Conservation (phyloP, 2,329 filamentous ascomycete genomes). For the Thermoascus crustaceus region DNA sequence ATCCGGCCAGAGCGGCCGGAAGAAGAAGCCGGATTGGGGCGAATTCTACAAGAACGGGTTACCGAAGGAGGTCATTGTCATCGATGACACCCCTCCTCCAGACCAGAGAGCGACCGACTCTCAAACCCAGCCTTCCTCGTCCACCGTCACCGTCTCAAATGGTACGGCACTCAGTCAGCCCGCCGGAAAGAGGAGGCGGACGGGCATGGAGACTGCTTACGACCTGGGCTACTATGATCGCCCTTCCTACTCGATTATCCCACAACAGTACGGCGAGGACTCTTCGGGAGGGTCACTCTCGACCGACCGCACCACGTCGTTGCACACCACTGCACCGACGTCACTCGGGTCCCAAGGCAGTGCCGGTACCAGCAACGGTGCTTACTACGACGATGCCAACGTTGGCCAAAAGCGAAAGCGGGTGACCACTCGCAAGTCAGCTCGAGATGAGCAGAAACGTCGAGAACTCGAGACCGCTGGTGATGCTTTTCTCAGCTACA, state of each 20-base stretch:
- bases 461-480: slow-evolving; percentile 63
- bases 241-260: slow-evolving; percentile 64
- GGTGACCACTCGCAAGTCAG: slow-evolving; percentile 63
- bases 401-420: slow-evolving; percentile 88
- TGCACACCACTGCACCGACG: slow-evolving; percentile 82
- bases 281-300: slow-evolving; percentile 65
- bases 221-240: slow-evolving; percentile 66
- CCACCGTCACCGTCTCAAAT: slow-evolving; percentile 21
- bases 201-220: slow-evolving; percentile 51
- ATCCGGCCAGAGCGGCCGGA: slow-evolving; percentile 34
- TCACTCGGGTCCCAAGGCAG: slow-evolving; percentile 64
- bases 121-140: slow-evolving; percentile 13
- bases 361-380: slow-evolving; percentile 42
- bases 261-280: slow-evolving; percentile 59
- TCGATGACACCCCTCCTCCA: slow-evolving; percentile 57
- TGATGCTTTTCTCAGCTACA: slow-evolving; percentile 69
- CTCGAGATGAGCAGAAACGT: slow-evolving; percentile 72
- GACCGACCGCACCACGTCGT: slow-evolving; percentile 73
- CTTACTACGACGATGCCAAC: slow-evolving; percentile 59
- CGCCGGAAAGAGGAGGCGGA: slow-evolving; percentile 65
- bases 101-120: slow-evolving; percentile 19
- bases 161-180: slow-evolving; percentile 33
- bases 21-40: slow-evolving; percentile 63
- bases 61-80: slow-evolving; percentile 78
- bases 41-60: slow-evolving; percentile 76